A percentile compares a stretch with the other conserved stretches of the same genome.
Conservation (phyloP, 2,329 filamentous ascomycete genomes). For the Calonectria crousiana region DNA sequence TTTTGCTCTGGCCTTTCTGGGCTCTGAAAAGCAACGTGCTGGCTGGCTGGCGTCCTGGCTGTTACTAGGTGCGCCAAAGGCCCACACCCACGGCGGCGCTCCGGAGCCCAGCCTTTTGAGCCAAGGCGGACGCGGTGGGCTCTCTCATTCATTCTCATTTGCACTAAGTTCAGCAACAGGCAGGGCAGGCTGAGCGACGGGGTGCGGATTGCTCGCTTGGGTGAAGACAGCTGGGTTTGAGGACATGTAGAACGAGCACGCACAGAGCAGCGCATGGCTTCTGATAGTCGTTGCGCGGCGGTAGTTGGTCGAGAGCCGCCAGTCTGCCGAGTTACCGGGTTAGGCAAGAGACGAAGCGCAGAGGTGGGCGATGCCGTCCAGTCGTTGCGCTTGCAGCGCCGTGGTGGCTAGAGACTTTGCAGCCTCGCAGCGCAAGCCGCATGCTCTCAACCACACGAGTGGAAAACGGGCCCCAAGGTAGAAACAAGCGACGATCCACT, state of each 20-base stretch:
- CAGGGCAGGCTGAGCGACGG: neutral
- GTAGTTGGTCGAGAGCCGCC: slow-evolving; percentile 18
- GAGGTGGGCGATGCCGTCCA: slow-evolving; percentile 6
- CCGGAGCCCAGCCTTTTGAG: slow-evolving; percentile 31
- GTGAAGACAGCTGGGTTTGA: neutral
- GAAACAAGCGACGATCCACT: slow-evolving; percentile 6
- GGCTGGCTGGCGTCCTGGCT: slow-evolving; percentile 35
- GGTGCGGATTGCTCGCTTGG: slow-evolving; percentile 1
- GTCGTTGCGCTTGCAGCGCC: neutral
- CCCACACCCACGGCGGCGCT: slow-evolving; percentile 29
- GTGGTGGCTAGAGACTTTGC: slow-evolving; percentile 3
- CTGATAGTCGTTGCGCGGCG: slow-evolving; percentile 4
- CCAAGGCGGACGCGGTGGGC: slow-evolving; percentile 16
- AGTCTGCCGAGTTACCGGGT: slow-evolving; percentile 13
- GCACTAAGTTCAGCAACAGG: slow-evolving; percentile 4
- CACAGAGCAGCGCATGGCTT: neutral
- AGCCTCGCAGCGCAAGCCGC: neutral
- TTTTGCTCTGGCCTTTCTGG: neutral
- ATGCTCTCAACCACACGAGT: slow-evolving; percentile 6
- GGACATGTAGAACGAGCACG: neutral
- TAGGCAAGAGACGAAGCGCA: slow-evolving; percentile 16
- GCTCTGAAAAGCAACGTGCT: slow-evolving; percentile 18
- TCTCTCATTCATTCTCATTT: slow-evolving; percentile 20
- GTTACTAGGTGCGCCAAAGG: slow-evolving; percentile 36
- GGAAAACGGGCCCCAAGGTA: neutral